These are phyloP conservation scores for Phytophthora rubi DNA, from an alignment of 352 stramenopile species.

Conservation along the genomic window DNA sequence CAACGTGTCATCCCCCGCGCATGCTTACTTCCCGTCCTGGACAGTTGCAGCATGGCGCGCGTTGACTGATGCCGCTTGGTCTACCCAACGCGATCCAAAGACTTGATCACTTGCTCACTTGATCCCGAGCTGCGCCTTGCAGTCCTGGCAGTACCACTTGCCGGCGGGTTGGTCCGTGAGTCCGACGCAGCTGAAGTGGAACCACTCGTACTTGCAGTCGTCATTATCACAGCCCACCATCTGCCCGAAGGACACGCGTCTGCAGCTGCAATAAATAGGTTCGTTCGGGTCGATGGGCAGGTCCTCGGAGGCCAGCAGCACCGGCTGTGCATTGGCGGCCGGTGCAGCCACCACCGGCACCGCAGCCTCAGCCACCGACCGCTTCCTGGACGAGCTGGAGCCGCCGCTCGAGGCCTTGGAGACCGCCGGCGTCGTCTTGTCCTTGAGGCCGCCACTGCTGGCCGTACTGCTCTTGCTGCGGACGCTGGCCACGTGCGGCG, in stretches of 20 bases:
- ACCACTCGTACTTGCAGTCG: slow-evolving; percentile 94
- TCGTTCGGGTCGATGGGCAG: slow-evolving; percentile 89
- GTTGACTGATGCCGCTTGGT: neutral
- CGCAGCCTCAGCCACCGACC: slow-evolving; percentile 48
- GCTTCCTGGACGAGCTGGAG: slow-evolving; percentile 49
- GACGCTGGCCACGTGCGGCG: slow-evolving; percentile 25
- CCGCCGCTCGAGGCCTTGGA: slow-evolving; percentile 26
- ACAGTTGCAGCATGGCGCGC: too few species aligned
- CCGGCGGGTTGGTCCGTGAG: slow-evolving; percentile 83
- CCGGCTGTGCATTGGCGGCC: neutral
- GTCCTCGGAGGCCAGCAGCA: slow-evolving; percentile 71
- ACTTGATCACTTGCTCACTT: slow-evolving; percentile 43
- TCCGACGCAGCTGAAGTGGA: slow-evolving; percentile 91
- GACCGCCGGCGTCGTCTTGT: slow-evolving; percentile 23
- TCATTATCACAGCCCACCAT: slow-evolving; percentile 94
- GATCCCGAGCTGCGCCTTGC: slow-evolving; percentile 70
- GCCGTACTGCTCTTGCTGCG: slow-evolving; percentile 42
- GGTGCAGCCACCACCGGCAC: slow-evolving; percentile 28
- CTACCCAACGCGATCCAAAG: neutral
- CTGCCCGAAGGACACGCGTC: slow-evolving; percentile 89
- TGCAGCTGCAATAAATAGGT: slow-evolving; percentile 88
- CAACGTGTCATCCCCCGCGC: too few species aligned
- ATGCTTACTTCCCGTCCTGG: too few species aligned
- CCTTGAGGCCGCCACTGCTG: slow-evolving; percentile 23
- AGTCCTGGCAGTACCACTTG: slow-evolving; percentile 88